Base-by-base conservation (phyloP, 2,329 filamentous ascomycete species). In the Rhinocladiella similis region DNA sequence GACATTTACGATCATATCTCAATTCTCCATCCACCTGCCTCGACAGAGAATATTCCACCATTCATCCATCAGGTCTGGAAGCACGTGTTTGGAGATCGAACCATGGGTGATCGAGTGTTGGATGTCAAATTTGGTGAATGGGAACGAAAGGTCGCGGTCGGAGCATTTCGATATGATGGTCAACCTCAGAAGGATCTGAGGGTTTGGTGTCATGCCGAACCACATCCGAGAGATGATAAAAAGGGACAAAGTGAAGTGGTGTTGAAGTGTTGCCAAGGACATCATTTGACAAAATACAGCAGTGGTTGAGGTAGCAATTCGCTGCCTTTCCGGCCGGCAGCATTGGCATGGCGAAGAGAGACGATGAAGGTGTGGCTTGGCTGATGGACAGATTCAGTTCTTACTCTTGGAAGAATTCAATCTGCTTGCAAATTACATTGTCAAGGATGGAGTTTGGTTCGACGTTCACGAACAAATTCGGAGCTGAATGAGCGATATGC, bases 71-170 rank as follows among this genome's bases (percentile, higher is more conserved):
- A 55, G 12, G 16, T 53, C 7, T 64, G 62, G 62, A 58, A 61
- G 35, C 27, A 25, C 22, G 36, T 64, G 19, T 64, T 63, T 47
- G 57, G 54, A n/a, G 35, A 46, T 7, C 39, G 38, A 3, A 55
- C 47, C 13, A 47, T n/a, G 3, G 59, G 59, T 9, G 20, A 54
- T 19, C n/a, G 59, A 47, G 43, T 41, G 18, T 33, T 64, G 14
- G 53, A 61, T n/a, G 20, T 64, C 50, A 64, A 64, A 27, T 59
- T 59, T 33, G 62, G 62, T 4, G 62, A 64, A 35, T 63, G 60
- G 62, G 62, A 64, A 51, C 27, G 54, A 13, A 56, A 48, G 13
- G 9, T 14, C 9, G 14, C 47, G 20, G 33, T 42, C 7, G 9
- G 41, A 16, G 1, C n/a, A 5, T 35, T 12, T 18, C 25, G 35